A percentile compares a stretch with the other conserved stretches of the same genome.
phyloP scores from a whole-genome alignment of 2,329 filamentous ascomycete species.

The Lachnellula subtilissima region DNA sequence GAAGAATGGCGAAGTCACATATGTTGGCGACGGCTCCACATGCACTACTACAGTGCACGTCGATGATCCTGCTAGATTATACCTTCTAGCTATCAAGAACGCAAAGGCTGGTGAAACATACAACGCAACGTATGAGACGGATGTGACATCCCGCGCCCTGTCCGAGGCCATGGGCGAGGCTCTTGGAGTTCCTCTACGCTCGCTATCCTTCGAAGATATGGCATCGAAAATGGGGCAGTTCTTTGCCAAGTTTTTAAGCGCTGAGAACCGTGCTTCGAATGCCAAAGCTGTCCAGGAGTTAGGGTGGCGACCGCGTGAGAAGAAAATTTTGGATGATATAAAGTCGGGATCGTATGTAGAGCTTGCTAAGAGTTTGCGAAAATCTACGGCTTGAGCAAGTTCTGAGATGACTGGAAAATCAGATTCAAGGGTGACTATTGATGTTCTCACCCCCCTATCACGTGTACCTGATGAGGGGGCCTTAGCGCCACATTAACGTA shows the following conservation, averaged over 20 bases:
- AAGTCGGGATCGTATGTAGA: not conserved
- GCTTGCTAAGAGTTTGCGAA: not conserved
- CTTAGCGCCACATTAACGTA: too few species aligned
- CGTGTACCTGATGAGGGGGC: too few species aligned
- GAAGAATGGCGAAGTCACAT: slow-evolving; percentile 26
- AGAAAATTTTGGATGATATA: not conserved
- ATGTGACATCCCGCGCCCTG: slow-evolving; percentile 32
- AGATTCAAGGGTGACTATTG: too few species aligned
- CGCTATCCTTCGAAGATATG: not conserved
- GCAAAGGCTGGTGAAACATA: slow-evolving; percentile 33
- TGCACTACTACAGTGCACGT: slow-evolving; percentile 36
- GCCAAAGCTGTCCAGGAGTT: not conserved
- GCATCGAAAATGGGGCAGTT: not conserved
- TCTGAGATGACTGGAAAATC: too few species aligned
- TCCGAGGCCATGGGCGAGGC: slow-evolving; percentile 27
- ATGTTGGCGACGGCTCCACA: slow-evolving; percentile 30
- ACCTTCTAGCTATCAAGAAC: slow-evolving; percentile 36
- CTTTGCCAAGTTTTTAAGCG: not conserved
- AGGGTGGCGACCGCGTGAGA: not conserved
- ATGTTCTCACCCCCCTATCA: too few species aligned
- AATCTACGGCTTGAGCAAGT: not conserved
- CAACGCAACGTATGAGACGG: slow-evolving; percentile 32
- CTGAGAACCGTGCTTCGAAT: not conserved
- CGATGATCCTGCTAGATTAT: slow-evolving; percentile 40
- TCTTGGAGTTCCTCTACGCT: slow-evolving; percentile 8